Percentiles rank a stretch among this genome's conserved stretches.
These are phyloP conservation scores for Leccinum fibrillosum DNA, from an alignment of 768 basidiomycete genomes.

Conservation along the genomic window DNA sequence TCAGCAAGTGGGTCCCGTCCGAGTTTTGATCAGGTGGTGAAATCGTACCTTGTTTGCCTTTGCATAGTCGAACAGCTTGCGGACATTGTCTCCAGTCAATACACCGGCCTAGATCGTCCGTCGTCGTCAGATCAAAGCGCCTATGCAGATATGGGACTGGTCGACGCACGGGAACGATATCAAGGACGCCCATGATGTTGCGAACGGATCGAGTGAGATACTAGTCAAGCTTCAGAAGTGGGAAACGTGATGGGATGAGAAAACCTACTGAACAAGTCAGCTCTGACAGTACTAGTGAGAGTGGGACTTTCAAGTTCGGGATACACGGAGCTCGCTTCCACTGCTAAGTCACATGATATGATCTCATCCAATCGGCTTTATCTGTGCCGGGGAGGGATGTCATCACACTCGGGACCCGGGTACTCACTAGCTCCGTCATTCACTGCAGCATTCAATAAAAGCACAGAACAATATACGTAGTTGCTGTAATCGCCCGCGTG, in stretches of 20 bases:
- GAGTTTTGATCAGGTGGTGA: background rate
- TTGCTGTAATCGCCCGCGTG: too few relatives aligned
- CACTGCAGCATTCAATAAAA: too few relatives aligned
- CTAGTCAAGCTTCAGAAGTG: conserved; percentile 2
- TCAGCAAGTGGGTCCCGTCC: background rate
- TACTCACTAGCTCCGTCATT: too few relatives aligned
- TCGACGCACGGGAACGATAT: conserved; percentile 73
- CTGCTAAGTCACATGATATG: conserved; percentile 10
- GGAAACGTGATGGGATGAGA: background rate
- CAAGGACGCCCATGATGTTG: conserved; percentile 69
- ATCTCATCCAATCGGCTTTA: background rate
- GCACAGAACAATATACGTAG: too few relatives aligned
- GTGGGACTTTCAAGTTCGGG: background rate
- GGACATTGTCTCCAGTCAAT: conserved; percentile 90
- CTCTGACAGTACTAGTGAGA: background rate
- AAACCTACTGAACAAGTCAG: conserved; percentile 12
- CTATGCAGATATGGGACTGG: background rate
- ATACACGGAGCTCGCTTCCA: background rate
- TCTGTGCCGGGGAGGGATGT: background rate
- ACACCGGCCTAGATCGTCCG: conserved; percentile 71
- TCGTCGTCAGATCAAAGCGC: conserved; percentile 2
- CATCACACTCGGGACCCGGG: too few relatives aligned
- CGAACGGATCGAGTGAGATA: conserved; percentile 6
- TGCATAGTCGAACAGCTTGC: conserved; percentile 95
- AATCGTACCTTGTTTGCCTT: conserved; percentile 73